Evolutionary conservation across 2,329 filamentous ascomycete genomes (phyloP).

Genomic region (Remersonia thermophila): DNA sequence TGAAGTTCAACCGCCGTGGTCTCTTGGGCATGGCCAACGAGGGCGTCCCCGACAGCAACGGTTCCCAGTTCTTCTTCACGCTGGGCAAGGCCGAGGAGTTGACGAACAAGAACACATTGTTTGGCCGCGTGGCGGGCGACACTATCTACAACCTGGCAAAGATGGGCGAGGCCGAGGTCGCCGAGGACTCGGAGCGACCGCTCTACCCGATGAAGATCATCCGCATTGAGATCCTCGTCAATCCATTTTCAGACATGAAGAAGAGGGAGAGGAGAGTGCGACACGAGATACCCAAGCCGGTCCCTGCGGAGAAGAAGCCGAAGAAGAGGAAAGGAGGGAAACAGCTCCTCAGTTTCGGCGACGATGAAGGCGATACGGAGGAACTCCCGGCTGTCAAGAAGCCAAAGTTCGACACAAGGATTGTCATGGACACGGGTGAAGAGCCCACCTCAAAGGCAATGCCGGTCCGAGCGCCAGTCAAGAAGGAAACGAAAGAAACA

Average conservation of each 20-base stretch:
- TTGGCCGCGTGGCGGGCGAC: conserved; percentile 82
- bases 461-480: conserved; percentile 16
- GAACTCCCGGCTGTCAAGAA: conserved; percentile 55
- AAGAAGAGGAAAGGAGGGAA: conserved; percentile 66
- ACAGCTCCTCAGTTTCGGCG: conserved; percentile 66
- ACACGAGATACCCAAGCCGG: conserved; percentile 32
- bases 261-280: conserved; percentile 49
- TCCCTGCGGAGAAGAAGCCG: conserved; percentile 39
- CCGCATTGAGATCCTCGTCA: conserved; percentile 61
- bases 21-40: conserved; percentile 95
- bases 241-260: conserved; percentile 73
- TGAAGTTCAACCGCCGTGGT: conserved; percentile 87
- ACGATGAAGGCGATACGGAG: conserved; percentile 50
- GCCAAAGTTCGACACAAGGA: conserved; percentile 64
- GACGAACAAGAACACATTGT: conserved; percentile 82
- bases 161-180: conserved; percentile 78
- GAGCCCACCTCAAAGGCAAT: conserved; percentile 23
- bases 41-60: conserved; percentile 64
- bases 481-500: conserved; percentile 15
- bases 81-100: conserved; percentile 75
- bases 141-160: conserved; percentile 94
- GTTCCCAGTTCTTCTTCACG: conserved; percentile 95
- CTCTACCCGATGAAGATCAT: conserved; percentile 75
- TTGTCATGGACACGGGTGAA: conserved; percentile 49
- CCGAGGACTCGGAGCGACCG: conserved; percentile 67